Evolutionary conservation across 208 protist species (phyloP).

Genomic region (Leishmania gerbilli): DNA sequence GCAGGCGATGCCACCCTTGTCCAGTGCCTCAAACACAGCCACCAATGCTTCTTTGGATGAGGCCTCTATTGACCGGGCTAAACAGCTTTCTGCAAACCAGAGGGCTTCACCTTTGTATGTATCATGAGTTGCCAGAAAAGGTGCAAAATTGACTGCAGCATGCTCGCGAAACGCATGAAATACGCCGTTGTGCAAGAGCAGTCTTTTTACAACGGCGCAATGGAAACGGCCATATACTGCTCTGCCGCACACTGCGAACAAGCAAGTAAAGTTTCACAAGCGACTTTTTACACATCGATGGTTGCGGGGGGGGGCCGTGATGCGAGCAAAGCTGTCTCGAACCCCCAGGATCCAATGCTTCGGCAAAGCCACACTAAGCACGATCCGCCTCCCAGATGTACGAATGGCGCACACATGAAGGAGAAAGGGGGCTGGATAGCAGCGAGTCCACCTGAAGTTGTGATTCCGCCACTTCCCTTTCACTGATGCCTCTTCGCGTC

Average conservation of each 20-base stretch:
- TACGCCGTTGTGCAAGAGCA: background rate
- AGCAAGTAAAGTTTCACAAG: background rate
- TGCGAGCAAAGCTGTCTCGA: too few species aligned
- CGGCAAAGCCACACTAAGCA: background rate
- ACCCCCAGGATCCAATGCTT: background rate
- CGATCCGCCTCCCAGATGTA: background rate
- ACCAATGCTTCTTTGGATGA: background rate
- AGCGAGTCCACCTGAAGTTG: background rate
- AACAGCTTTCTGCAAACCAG: background rate
- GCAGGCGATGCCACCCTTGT: background rate
- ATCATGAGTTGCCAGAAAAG: background rate
- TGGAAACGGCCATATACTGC: too few species aligned
- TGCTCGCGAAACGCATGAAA: background rate
- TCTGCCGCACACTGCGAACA: too few species aligned
- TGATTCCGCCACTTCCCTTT: background rate
- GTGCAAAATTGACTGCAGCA: background rate
- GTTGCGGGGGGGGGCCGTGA: background rate
- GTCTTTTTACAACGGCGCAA: background rate
- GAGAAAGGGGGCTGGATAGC: background rate
- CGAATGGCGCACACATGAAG: background rate
- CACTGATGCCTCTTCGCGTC: background rate
- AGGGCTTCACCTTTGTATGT: background rate
- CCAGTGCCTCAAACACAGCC: background rate
- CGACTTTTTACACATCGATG: background rate
- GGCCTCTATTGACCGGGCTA: background rate